Conservation (phyloP, 1,139 yeast species). For the Debaryomyces nepalensis region DNA sequence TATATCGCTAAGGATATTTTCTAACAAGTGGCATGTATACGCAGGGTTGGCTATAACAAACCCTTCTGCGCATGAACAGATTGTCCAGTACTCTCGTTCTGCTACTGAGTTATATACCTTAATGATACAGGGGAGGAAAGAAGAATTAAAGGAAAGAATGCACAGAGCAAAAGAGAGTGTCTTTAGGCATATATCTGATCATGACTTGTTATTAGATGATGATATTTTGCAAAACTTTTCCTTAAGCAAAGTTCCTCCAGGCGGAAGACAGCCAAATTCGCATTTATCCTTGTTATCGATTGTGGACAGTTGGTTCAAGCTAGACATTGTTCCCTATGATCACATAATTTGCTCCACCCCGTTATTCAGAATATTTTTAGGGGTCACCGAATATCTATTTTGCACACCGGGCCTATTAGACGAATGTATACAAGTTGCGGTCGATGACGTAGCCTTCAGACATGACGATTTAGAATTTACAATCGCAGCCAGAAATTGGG, state of each 20-base stretch:
- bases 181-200: slow-evolving; percentile 64
- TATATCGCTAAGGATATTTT: slow-evolving; percentile 84
- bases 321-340: slow-evolving; percentile 89
- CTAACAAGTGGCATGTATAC: slow-evolving; percentile 97
- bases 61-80: slow-evolving; percentile 91
- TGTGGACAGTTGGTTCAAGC: slow-evolving; percentile 89
- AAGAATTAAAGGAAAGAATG: slow-evolving; percentile 62
- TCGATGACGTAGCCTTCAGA: slow-evolving; percentile 69
- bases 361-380: slow-evolving; percentile 82
- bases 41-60: slow-evolving; percentile 97
- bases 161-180: slow-evolving; percentile 72
- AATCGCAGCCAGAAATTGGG: slow-evolving; percentile 84
- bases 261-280: slow-evolving; percentile 77
- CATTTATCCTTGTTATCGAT: slow-evolving; percentile 87
- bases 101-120: slow-evolving; percentile 81
- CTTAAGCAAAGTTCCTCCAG: slow-evolving; percentile 74
- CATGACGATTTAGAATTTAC: slow-evolving; percentile 87
- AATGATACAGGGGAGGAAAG: slow-evolving; percentile 72
- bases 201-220: slow-evolving; percentile 73
- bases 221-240: slow-evolving; percentile 79
- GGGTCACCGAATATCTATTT: slow-evolving; percentile 90
- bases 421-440: slow-evolving; percentile 74
- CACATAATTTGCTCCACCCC: slow-evolving; percentile 98
- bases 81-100: slow-evolving; percentile 85
- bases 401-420: slow-evolving; percentile 83